A percentile compares a stretch with the other conserved stretches of the same genome.
Conservation (phyloP, 2,329 filamentous ascomycete species). For the Penicillium decumbens region DNA sequence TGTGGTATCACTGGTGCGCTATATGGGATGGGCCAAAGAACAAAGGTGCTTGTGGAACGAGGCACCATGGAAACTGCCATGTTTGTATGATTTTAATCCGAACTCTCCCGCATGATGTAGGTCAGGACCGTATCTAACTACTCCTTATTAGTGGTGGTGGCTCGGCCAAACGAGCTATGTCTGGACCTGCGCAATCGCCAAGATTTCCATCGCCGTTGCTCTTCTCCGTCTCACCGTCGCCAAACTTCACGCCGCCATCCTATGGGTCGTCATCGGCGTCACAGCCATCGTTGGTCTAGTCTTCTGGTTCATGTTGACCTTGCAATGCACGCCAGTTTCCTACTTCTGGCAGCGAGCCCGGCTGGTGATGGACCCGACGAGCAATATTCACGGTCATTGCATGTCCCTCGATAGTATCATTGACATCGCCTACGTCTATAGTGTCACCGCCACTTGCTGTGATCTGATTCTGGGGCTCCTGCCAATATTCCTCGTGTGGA, state of each 20-base stretch:
- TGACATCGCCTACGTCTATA: slow-evolving; percentile 51
- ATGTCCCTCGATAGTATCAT: slow-evolving; percentile 47
- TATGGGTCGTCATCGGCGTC: slow-evolving; percentile 42
- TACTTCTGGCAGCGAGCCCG: slow-evolving; percentile 47
- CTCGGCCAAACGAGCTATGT: slow-evolving; percentile 55
- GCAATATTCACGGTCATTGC: slow-evolving; percentile 34
- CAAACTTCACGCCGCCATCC: slow-evolving; percentile 2
- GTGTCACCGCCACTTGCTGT: slow-evolving; percentile 44
- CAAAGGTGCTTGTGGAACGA: slow-evolving; percentile 11
- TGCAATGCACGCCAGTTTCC: slow-evolving; percentile 52
- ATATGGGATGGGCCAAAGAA: slow-evolving; percentile 31
- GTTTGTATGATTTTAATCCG: slow-evolving; percentile 26
- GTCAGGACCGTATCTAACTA: slow-evolving; percentile 3
- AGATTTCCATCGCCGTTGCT: slow-evolving; percentile 52
- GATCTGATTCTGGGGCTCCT: slow-evolving; percentile 53
- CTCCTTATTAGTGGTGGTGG: slow-evolving; percentile 45
- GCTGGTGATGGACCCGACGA: slow-evolving; percentile 11
- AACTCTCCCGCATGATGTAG: neutral
- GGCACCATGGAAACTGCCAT: slow-evolving; percentile 29
- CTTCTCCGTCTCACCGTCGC: slow-evolving; percentile 49
- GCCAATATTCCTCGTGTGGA: slow-evolving; percentile 52
- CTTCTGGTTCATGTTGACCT: slow-evolving; percentile 50
- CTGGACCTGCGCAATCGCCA: slow-evolving; percentile 46
- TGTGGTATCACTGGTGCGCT: slow-evolving; percentile 34
- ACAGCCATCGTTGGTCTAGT: slow-evolving; percentile 45